These are phyloP conservation scores for Lojkania enalia DNA, from an alignment of 2,329 filamentous ascomycete genomes.

Conservation along the genomic window DNA sequence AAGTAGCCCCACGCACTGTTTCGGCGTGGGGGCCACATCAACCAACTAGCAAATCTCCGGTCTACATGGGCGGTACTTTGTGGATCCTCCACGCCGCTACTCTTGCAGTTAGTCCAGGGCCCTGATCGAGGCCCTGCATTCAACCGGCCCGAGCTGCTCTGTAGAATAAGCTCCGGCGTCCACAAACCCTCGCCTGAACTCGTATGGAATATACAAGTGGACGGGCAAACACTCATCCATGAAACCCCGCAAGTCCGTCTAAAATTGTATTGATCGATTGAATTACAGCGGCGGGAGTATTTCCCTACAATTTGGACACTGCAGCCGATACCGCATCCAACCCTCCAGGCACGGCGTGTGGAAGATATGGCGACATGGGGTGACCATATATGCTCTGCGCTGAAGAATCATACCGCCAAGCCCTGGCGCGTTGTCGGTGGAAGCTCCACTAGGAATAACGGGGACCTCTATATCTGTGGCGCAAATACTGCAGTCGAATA, in stretches of 20 bases:
- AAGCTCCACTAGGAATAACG: constrained; percentile 64
- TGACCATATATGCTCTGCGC: constrained; percentile 90
- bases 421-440: constrained; percentile 53
- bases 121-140: background rate
- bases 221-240: too few relatives aligned
- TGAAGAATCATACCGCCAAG: constrained; percentile 69
- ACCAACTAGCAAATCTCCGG: background rate
- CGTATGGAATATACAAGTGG: too few relatives aligned
- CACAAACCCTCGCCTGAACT: too few relatives aligned
- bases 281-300: constrained; percentile 83
- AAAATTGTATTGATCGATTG: too few relatives aligned
- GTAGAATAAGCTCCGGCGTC: too few relatives aligned
- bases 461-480: constrained; percentile 89
- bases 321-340: constrained; percentile 91
- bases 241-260: too few relatives aligned
- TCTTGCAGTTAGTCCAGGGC: background rate
- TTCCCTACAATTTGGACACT: constrained; percentile 95
- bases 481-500: constrained; percentile 94
- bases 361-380: constrained; percentile 94
- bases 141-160: background rate
- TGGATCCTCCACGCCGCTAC: background rate
- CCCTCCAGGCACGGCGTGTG: constrained; percentile 89
- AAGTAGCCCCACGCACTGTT: background rate
- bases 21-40: background rate
- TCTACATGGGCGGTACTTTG: background rate